A percentile compares a stretch with the other conserved stretches of the same genome.
phyloP scores from a whole-genome alignment of 192 early-diverging fungal species.

The Coemansia sp. region DNA sequence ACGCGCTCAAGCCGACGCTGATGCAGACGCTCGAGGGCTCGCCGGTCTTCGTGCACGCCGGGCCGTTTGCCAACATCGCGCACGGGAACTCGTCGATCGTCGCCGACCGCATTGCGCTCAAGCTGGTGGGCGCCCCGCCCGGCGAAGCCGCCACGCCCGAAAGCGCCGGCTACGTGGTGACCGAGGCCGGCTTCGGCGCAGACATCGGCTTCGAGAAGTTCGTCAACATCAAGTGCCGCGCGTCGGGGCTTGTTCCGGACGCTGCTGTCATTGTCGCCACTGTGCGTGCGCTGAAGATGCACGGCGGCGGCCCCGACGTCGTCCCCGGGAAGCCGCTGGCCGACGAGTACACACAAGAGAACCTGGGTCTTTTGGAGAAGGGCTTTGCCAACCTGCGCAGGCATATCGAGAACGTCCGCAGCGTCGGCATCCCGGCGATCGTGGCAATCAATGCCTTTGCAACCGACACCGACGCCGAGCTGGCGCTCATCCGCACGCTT shows the following conservation, averaged over 20 bases:
- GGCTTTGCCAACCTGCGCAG: constrained; percentile 87
- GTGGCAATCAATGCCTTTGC: constrained; percentile 92
- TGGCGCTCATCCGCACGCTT: constrained; percentile 71
- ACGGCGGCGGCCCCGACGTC: constrained; percentile 94
- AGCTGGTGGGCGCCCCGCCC: constrained; percentile 78
- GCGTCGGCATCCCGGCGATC: constrained; percentile 87
- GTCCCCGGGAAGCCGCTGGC: constrained; percentile 87
- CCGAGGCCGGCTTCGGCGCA: constrained; percentile 99
- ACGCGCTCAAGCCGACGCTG: constrained; percentile 97
- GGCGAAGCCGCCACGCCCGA: constrained; percentile 50
- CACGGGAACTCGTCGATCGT: constrained; percentile 96
- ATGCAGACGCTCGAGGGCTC: constrained; percentile 99
- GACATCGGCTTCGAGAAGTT: constrained; percentile 99
- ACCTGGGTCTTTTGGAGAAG: constrained; percentile 79
- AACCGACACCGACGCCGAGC: constrained; percentile 85
- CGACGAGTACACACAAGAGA: constrained; percentile 86
- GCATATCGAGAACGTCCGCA: constrained; percentile 90
- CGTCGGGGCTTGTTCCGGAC: constrained; percentile 83
- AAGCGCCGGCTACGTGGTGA: constrained; percentile 84
- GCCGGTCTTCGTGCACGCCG: constrained; percentile 97
- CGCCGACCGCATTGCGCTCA: constrained; percentile 95
- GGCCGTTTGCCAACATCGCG: constrained; percentile 99
- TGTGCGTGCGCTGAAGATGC: constrained; percentile 94
- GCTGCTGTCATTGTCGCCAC: constrained; percentile 94
- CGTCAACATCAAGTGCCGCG: constrained; percentile 98